These are phyloP conservation scores for Neonectria punicea DNA, from an alignment of 2,329 filamentous ascomycete species.

Conservation along the genomic window DNA sequence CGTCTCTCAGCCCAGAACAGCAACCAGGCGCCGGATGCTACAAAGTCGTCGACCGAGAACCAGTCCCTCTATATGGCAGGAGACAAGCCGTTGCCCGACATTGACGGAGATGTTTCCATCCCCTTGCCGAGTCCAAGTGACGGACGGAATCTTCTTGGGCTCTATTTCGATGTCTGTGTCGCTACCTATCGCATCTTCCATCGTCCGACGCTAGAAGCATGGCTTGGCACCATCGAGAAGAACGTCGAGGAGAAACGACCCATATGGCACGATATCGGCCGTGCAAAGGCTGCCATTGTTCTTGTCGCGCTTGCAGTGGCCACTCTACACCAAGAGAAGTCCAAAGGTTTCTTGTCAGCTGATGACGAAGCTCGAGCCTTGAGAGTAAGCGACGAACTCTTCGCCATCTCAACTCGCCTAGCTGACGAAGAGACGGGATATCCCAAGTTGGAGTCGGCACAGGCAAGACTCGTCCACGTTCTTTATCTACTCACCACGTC, in stretches of 20 bases:
- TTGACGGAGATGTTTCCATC: conserved; percentile 45
- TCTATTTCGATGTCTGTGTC: conserved; percentile 70
- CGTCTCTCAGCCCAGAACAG: conserved; percentile 57
- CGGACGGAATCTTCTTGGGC: conserved; percentile 51
- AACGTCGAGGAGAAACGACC: conserved; percentile 50
- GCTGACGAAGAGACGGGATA: conserved; percentile 62
- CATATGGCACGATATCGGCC: conserved; percentile 53
- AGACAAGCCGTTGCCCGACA: conserved; percentile 58
- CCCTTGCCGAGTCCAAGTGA: conserved; percentile 52
- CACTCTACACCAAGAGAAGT: conserved; percentile 57
- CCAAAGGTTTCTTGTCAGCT: conserved; percentile 35
- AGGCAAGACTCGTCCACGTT: conserved; percentile 67
- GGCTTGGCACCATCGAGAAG: conserved; percentile 55
- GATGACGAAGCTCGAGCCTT: conserved; percentile 42
- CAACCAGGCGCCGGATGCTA: conserved; percentile 38
- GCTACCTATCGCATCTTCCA: conserved; percentile 70
- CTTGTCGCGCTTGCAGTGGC: conserved; percentile 60
- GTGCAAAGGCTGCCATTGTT: conserved; percentile 58
- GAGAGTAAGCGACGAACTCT: conserved; percentile 53
- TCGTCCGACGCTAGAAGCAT: conserved; percentile 61
- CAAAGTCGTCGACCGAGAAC: conserved; percentile 44
- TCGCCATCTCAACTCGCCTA: conserved; percentile 53
- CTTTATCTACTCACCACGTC: conserved; percentile 69
- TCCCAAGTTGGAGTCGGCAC: conserved; percentile 65
- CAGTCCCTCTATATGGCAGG: conserved; percentile 61